Evolutionary conservation across 2,329 filamentous ascomycete species (phyloP).

Genomic region (Emericellopsis cladophorae): DNA sequence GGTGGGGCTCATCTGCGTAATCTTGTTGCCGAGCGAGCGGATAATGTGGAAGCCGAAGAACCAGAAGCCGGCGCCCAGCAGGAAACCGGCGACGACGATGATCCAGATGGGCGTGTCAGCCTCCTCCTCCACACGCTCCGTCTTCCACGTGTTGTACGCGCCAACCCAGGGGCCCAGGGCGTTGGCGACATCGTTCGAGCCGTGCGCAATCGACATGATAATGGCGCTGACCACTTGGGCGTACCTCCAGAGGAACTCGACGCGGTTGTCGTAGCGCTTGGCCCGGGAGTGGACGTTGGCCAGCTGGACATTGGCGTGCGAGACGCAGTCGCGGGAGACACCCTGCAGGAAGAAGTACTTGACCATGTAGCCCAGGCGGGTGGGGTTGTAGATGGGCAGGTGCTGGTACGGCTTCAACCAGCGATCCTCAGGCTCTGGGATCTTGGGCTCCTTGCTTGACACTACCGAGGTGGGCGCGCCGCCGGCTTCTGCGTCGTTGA

Average conservation of each 20-base stretch:
- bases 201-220: slow-evolving; percentile 63
- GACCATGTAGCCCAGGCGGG: slow-evolving; percentile 6
- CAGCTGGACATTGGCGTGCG: slow-evolving; percentile 1
- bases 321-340: slow-evolving; percentile 39
- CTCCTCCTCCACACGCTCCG: slow-evolving; percentile 34
- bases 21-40: slow-evolving; percentile 59
- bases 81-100: slow-evolving; percentile 37
- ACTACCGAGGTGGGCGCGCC: neutral
- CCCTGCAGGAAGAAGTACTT: slow-evolving; percentile 15
- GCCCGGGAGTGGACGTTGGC: slow-evolving; percentile 43
- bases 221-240: slow-evolving; percentile 55
- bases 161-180: slow-evolving; percentile 57
- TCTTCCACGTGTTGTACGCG: slow-evolving; percentile 50
- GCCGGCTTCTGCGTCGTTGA: neutral
- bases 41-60: slow-evolving; percentile 54
- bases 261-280: slow-evolving; percentile 55
- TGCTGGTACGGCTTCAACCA: slow-evolving; percentile 7
- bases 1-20: slow-evolving; percentile 53
- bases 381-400: slow-evolving; percentile 6
- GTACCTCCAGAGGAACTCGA: slow-evolving; percentile 58
- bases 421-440: slow-evolving; percentile 3
- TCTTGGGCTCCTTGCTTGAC: neutral
- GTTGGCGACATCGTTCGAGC: slow-evolving; percentile 67
- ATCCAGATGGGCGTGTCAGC: slow-evolving; percentile 49
- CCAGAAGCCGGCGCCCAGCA: slow-evolving; percentile 43